Evolutionary conservation across 2,329 filamentous ascomycete species (phyloP), one percentile per base, ranked within the genome.

Genomic region (Ascochyta koolunga): DNA sequence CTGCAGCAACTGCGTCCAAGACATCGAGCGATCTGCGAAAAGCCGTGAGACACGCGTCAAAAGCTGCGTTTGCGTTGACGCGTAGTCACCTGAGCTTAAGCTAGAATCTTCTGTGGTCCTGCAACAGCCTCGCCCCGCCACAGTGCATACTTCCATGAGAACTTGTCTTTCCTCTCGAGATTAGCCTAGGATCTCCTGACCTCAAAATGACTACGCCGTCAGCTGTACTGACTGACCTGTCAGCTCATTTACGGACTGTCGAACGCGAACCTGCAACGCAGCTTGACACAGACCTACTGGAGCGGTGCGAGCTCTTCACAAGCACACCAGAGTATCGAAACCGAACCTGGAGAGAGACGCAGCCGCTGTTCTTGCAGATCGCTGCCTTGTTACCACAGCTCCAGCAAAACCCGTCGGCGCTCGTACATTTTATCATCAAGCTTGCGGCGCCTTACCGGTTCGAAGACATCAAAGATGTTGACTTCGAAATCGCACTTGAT

Each of bases 341-440:
- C 22, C 51, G 64, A 15, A 31, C 57, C 49, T 71, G 70, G 69
- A 63, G 62, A 40, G 59, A 69, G 29, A 68, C 73, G 1, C 62
- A 67, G 3, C 58, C 68, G 2, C 65, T 80, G 8, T 74, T 79
- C 32, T 50, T 73, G 15, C 77, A 81, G 56, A 75, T 86, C 40
- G 80, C 82, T 16, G 69, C 75, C 40, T 72, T 85, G 9, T 69
- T 86, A 16, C 79, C 80, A 8, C 71, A 78, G 5, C 71, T 87
- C 5, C 82, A 84, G 59, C 81, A 86, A 69, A 83, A 86, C 58
- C 84, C 84, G 9, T 78, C 79, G 13, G 81, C 83, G 21, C 70
- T 84, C 29, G 81, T 80, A 13, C 78, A 78, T 19, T 78, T 87
- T 24, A 78, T 82, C 18, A 76, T 78, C 45, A 80, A 79, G 55